Evolutionary conservation across 2,329 filamentous ascomycete species (phyloP), one percentile per base, ranked within the genome.

Genomic region (Falciphora oryzae): DNA sequence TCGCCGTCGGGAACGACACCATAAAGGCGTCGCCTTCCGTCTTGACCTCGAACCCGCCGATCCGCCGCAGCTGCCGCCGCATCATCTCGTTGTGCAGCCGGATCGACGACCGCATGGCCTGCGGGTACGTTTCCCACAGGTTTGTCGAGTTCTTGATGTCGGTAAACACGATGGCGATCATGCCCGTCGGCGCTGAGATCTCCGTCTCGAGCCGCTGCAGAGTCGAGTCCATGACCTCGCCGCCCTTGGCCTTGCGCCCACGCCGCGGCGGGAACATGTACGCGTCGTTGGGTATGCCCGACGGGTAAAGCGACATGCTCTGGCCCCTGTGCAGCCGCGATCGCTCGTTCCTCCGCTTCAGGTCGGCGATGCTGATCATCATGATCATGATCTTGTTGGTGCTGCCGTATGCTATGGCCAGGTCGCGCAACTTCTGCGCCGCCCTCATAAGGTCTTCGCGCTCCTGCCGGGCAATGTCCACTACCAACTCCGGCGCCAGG

Each of bases 1-100:
- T 98, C 2, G 95, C 93, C 0, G 95, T 98, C 1, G 93, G 92
- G 77, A 99, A 99, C 13, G 94, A 96, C 38, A 99, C 95, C 93
- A 99, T 98, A 73, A 99, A 99, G 11, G 95, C 95, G 77, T 99
- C 95, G 70, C 95, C 95, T 91, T 99, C 95, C 25, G 95, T 99
- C 83, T 99, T 99, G 76, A 99, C 95, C 78, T 99, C 95, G 73
- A 97, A 99, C 1, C 95, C 95, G 73, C 95, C 95, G 70, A 97
- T 96, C 68, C 93, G 89, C 62, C 95, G 89, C 70, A 99, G 81
- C 74, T 98, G 94, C 65, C 95, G 86, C 69, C 95, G 90, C 89
- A 99, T 96, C 59, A 97, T 87, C 71, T 97, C 93, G 75, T 99
- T 99, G 82, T 99, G 95, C 70, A 97, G 89, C 76, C 94, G 96